These are phyloP conservation scores for Volvox reticuliferus DNA, from an alignment of 139 green algal genomes.

Conservation along the genomic window DNA sequence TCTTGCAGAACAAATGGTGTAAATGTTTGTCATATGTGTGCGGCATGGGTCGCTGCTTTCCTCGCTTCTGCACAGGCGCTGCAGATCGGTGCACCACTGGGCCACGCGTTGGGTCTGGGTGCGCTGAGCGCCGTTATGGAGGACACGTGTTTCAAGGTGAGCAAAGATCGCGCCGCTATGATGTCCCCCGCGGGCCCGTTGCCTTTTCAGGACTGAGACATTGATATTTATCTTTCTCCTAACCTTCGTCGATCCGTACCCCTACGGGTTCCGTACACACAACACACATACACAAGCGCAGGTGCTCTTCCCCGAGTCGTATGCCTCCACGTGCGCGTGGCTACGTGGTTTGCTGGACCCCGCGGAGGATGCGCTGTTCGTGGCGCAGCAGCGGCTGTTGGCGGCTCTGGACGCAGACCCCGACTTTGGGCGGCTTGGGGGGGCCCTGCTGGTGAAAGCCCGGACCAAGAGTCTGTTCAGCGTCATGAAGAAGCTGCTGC, in stretches of 20 bases:
- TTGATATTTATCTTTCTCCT: not conserved
- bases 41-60: too few species aligned
- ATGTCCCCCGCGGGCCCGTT: too few species aligned
- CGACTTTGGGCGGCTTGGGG: slow-evolving; percentile 68
- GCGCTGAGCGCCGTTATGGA: slow-evolving; percentile 73
- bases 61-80: slow-evolving; percentile 72
- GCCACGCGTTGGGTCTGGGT: slow-evolving; percentile 84
- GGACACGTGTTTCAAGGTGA: slow-evolving; percentile 84
- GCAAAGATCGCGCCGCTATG: not conserved
- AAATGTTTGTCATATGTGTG: too few species aligned
- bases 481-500: slow-evolving; percentile 96
- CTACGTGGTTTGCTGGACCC: slow-evolving; percentile 65
- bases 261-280: not conserved
- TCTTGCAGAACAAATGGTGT: too few species aligned
- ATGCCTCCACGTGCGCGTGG: slow-evolving; percentile 78
- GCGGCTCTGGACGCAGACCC: slow-evolving; percentile 67
- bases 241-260: not conserved
- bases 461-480: slow-evolving; percentile 92
- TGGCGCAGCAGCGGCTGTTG: slow-evolving; percentile 66
- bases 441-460: slow-evolving; percentile 51
- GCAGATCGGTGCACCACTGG: slow-evolving; percentile 90
- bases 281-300: slow-evolving; percentile 26
- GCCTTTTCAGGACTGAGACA: too few species aligned
- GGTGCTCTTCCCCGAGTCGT: slow-evolving; percentile 89
- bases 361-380: slow-evolving; percentile 68